Base-by-base conservation (phyloP, 2,329 filamentous ascomycete species). In the Macrophomina phaseolina region DNA sequence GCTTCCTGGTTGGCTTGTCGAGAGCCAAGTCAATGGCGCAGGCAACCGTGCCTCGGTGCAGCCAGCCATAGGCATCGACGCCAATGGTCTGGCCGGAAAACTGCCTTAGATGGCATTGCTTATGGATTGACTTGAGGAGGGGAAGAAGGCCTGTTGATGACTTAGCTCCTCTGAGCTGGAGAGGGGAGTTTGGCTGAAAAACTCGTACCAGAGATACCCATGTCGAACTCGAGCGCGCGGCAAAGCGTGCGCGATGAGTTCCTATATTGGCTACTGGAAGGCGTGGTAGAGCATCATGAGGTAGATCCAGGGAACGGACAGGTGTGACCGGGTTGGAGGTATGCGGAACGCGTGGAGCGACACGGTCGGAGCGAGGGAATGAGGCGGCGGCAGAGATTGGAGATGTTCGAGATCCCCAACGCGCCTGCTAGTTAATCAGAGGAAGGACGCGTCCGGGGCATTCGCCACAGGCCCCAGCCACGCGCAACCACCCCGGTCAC, bases 61-160 rank as follows among this genome's bases (percentile, higher is more conserved):
- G 89, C 95, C 96, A 99, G 77, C 94, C 95, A 84, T 99, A 99
- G 67, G 91, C 94, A 79, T 99, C 95, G 42, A 99, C 90, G n/a
- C 91, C 96, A 55, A 99, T 86, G 1, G 91, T 97, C 80, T 97
- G 90, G 62, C 94, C 95, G 12, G 87, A 82, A 78, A 91, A 97
- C 74, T 93, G 93, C 77, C 93, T 96, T 68, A 99, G 84, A 72
- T 92, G 91, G 61, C 88, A 91, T 75, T 91, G 91, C 75, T 91
- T 93, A 68, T 99, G 95, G 65, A 99, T 98, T 53, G 95, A 98
- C 81, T 98, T 98, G 68, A 99, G 88, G 68, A 98, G 85, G 45
- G 93, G 93, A 40, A 98, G 86, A 64, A 99, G 87, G 52, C 95
- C 94, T 94, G 68, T n/a, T 6, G 23, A 28, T 12, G 11, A 34